A percentile compares a stretch with the other conserved stretches of the same genome.
phyloP scores from a whole-genome alignment of 306 rosid species.

The Sechiopsis laciniata region DNA sequence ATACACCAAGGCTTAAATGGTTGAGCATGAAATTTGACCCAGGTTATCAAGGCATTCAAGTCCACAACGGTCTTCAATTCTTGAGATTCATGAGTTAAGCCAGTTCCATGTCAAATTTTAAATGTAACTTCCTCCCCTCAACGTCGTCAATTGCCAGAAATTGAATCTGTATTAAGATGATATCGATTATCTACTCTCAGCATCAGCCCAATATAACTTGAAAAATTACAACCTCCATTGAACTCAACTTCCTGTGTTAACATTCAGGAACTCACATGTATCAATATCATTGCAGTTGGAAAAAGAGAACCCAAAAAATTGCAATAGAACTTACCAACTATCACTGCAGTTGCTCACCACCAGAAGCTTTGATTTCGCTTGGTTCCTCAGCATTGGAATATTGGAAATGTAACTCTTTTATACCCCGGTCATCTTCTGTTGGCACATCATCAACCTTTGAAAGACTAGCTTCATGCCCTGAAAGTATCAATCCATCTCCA shows the following conservation, averaged over 20 bases:
- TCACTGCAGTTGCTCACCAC: slow-evolving; percentile 28
- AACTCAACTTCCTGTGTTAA: slow-evolving; percentile 22
- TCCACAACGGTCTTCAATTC: neutral
- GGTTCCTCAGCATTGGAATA: slow-evolving; percentile 24
- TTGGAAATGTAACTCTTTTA: neutral
- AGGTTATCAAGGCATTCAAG: neutral
- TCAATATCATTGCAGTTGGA: slow-evolving; percentile 22
- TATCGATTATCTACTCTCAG: too few species aligned
- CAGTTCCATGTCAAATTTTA: neutral
- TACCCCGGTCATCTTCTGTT: slow-evolving; percentile 35
- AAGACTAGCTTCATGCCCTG: slow-evolving; percentile 28
- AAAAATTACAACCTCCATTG: too few species aligned
- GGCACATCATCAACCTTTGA: slow-evolving; percentile 29
- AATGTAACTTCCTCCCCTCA: neutral
- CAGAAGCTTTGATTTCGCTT: slow-evolving; percentile 33
- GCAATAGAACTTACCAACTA: slow-evolving; percentile 36
- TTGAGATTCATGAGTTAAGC: neutral
- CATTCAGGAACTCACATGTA: slow-evolving; percentile 24
- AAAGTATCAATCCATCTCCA: slow-evolving; percentile 30
- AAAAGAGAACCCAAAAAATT: neutral
- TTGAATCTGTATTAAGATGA: slow-evolving; percentile 6
- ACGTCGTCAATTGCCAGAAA: slow-evolving; percentile 4
- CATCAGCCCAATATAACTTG: too few species aligned
- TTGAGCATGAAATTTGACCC: neutral
- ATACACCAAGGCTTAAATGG: neutral